Base-by-base conservation (phyloP, 768 basidiomycete species). In the Tylopilus plumbeoviolaceoides region DNA sequence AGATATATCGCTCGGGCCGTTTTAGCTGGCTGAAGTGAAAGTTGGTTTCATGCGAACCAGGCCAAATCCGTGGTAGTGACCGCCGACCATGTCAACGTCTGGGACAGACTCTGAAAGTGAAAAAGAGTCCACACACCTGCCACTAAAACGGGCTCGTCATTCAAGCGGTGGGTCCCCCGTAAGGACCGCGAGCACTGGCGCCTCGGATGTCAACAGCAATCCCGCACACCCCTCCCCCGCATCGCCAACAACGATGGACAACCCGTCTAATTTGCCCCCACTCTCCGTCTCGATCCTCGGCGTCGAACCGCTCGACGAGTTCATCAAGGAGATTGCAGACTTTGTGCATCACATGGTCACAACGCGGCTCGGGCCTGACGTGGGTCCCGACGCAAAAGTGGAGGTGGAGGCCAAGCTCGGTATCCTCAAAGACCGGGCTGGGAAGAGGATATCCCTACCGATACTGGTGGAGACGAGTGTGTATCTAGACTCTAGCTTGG, bases 391-490 rank as follows among this genome's bases (percentile, higher is more conserved):
- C 11, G 62, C 66, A 17, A 66, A 71, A 35, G 79, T 95, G 23
- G 94, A 95, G 73, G 87, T 95, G 10, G 94, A 95, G 70, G 93
- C 91, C 3, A 95, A 95, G 72, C 77, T 97, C 48, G 93, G 93
- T 4, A 55, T 91, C 17, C 65, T 97, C 65, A 74, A 75, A 48
- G 88, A 93, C 56, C 73, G 74, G 49, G 69, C 76, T 9, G 82
- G 82, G 10, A 73, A 78, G 64, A 75, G 94, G 58, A 62, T 92
- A 61, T 61, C 63, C 21, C 69, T 93, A 43, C 92, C 92, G 14
- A 81, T 93, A 25, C 74, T 85, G 38, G 86, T 86, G 15, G 94
- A 95, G 66, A 87, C 89, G 47, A 91, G 93, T 94, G 70, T 69
- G 85, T 82, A 17, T 33, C 23, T 18, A 10, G 20, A 41, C 18